Evolutionary conservation across 768 basidiomycete species (phyloP), one percentile per base, ranked within the genome.

Genomic region (Cyclocybe cylindracea): DNA sequence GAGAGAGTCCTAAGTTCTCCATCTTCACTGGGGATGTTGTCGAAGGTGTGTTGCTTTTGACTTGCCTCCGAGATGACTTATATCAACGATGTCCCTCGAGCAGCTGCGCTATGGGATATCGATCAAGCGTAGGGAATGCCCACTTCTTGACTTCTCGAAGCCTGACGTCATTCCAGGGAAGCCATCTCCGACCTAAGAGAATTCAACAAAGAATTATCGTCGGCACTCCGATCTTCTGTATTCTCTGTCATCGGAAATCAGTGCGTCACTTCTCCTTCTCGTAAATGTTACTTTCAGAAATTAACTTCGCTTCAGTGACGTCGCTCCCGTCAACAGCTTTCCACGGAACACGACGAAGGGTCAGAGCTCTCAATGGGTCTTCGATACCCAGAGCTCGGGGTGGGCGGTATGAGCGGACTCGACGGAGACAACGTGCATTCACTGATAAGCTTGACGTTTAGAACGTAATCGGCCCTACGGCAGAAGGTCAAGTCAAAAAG

Each of bases 1-100:
- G 60, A 5, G 57, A 68, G 37, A 65, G 68, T 13, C 72, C 71
- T 11, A 61, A 64, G 7, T 84, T 83, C 61, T 74, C 79, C 4
- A 76, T 87, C 33, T 86, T 85, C 57, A 87, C 84, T 2, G 85
- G 84, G 5, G 84, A 86, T 60, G 79, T 85, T 5, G 75, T 85
- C 4, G 83, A 85, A 66, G 79, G 83, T 81, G 44, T 45, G 64
- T 11, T 34, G n/a, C 19, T 14, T 37, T 16, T 44, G 13, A 45
- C 9, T 7, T 7, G 5, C 11, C 16, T 29, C 18, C 33, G 47
- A 37, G 7, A 18, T 35, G 39, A 39, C 36, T 39, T 18, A 50
- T 40, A 32, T 42, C 13, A 40, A 39, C 35, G 13, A 35, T 42
- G 41, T 44, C 5, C 8, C 6, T 43, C 40, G 39, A 29, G 10